Base-by-base conservation (phyloP, 768 basidiomycete genomes). In the Hortiboletus flavorubellus region DNA sequence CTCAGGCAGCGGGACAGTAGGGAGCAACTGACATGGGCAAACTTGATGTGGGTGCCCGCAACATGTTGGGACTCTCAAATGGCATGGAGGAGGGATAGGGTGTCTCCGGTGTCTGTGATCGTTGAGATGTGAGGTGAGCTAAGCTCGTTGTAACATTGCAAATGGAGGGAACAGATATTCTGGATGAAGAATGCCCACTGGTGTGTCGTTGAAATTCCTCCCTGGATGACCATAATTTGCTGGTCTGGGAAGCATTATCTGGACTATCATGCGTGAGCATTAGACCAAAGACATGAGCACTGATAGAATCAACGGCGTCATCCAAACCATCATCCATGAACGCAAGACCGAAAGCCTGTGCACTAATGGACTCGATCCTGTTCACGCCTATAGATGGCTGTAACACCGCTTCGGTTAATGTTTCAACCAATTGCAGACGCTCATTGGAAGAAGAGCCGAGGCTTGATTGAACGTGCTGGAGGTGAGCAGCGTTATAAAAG, bases 151-250 rank as follows among this genome's bases (percentile, higher is more conserved):
- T 33, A 23, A 50, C 1, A 18, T 50, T 31, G 4, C 5, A 1
- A 29, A 51, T 34, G 33, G 33, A 15, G 2, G 50, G 41, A 29
- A 26, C 14, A 51, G 40, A 48, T 29, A n/a, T 15, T 7, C 18
- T 10, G 30, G 21, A 3, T 23, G 15, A 6, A 46, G 30, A 37
- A 15, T 43, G 35, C 23, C 16, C 46, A 23, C 16, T 3, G 2
- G 46, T 6, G 2, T 4, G 4, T 14, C 2, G 15, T 23, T 51
- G 49, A 40, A 43, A 51, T 11, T 51, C 49, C 5, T 33, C 49
- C 50, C 50, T 51, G 8, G 33, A 51, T 14, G 41, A 42, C 50
- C 50, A 51, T 5, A 51, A 23, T 51, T 51, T 51, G 21, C 30
- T 42, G n/a, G 38, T 12, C 15, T 40, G 39, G 16, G 48, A 49